Evolutionary conservation across 1,284 basidiomycete species (phyloP).

Genomic region (Irpex rosettiformis): DNA sequence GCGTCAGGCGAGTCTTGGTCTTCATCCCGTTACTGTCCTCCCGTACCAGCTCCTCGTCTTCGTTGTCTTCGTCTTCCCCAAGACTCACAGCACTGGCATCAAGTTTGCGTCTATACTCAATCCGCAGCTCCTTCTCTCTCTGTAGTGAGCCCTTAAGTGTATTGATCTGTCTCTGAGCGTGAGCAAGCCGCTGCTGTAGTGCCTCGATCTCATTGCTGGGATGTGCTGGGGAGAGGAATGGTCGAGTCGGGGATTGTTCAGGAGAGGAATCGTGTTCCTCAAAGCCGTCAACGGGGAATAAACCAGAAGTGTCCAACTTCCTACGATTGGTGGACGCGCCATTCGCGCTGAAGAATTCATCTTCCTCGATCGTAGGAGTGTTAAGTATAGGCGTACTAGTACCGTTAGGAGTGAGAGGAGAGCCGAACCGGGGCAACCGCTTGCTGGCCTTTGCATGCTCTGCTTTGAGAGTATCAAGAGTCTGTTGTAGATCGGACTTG

Average conservation of each 20-base stretch:
- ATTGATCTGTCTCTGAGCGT: slow-evolving; percentile 78
- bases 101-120: slow-evolving; percentile 57
- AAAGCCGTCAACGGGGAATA: slow-evolving; percentile 55
- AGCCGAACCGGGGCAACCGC: slow-evolving; percentile 60
- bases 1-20: slow-evolving; percentile 31
- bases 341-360: slow-evolving; percentile 65
- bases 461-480: slow-evolving; percentile 71
- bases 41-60: slow-evolving; percentile 47
- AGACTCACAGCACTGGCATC: slow-evolving; percentile 24
- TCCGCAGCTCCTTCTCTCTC: slow-evolving; percentile 75
- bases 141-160: slow-evolving; percentile 75
- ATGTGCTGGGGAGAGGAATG: slow-evolving; percentile 66
- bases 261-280: slow-evolving; percentile 50
- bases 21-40: slow-evolving; percentile 37
- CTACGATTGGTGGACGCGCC: slow-evolving; percentile 59
- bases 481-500: slow-evolving; percentile 85
- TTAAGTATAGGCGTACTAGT: slow-evolving; percentile 44
- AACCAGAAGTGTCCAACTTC: slow-evolving; percentile 49
- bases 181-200: slow-evolving; percentile 73
- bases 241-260: slow-evolving; percentile 57
- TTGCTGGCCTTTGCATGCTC: slow-evolving; percentile 62
- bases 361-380: slow-evolving; percentile 60
- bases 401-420: slow-evolving; percentile 64
- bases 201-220: slow-evolving; percentile 77
- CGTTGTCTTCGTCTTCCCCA: slow-evolving; percentile 34